Evolutionary conservation across 257 asterid genomes (phyloP).

Genomic region (Schizonepeta tenuifolia): DNA sequence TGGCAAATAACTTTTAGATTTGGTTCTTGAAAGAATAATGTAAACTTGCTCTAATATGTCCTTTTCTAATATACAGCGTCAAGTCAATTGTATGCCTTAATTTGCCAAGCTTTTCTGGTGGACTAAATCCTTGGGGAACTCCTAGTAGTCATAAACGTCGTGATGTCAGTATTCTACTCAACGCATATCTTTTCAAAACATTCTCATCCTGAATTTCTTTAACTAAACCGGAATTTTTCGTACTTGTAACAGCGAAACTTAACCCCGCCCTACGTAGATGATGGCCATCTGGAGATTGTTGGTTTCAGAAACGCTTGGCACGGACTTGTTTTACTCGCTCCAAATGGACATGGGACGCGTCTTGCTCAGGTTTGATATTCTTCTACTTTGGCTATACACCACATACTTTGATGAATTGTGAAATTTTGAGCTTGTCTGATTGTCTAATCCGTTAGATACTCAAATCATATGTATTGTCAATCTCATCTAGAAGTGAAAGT

Average conservation of each 20-base stretch:
- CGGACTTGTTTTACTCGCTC: slow-evolving; percentile 77
- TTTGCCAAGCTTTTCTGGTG: slow-evolving; percentile 97
- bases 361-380: slow-evolving; percentile 74
- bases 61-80: slow-evolving; percentile 52
- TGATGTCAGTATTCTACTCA: slow-evolving; percentile 52
- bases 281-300: slow-evolving; percentile 83
- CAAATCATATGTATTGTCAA: too few relatives aligned
- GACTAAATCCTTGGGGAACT: slow-evolving; percentile 98
- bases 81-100: slow-evolving; percentile 90
- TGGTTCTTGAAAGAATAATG: not conserved
- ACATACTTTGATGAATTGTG: too few relatives aligned
- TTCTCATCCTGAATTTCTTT: not conserved
- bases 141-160: slow-evolving; percentile 54
- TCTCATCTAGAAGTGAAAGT: too few relatives aligned
- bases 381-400: too few relatives aligned
- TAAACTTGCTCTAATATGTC: not conserved
- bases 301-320: slow-evolving; percentile 98
- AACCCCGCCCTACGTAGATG: slow-evolving; percentile 87
- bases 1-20: not conserved
- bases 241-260: slow-evolving; percentile 60
- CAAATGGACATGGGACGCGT: slow-evolving; percentile 92
- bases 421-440: too few relatives aligned
- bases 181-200: not conserved
- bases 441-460: too few relatives aligned
- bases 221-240: not conserved